Evolutionary conservation across 1,284 basidiomycete species (phyloP).

Genomic region (Trichosporon ovoides): DNA sequence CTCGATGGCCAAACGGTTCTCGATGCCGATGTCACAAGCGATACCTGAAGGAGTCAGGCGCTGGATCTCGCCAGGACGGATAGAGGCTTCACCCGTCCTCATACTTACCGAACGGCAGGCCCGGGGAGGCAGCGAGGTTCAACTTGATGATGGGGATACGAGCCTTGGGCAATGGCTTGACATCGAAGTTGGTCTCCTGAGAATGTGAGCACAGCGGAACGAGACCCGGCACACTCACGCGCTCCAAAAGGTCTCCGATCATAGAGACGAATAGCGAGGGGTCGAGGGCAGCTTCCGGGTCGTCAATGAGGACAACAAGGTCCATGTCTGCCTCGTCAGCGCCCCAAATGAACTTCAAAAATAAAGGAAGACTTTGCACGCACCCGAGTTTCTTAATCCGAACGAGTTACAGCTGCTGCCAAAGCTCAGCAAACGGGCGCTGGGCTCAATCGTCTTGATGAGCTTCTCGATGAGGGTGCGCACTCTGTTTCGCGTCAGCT

Average conservation of each 20-base stretch:
- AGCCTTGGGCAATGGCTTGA: slow-evolving; percentile 93
- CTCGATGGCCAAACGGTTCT: slow-evolving; percentile 92
- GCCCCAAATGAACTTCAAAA: not conserved
- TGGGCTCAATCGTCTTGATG: slow-evolving; percentile 88
- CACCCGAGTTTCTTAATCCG: slow-evolving; percentile 91
- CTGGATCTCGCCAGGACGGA: not conserved
- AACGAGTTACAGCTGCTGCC: slow-evolving; percentile 89
- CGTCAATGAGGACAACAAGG: slow-evolving; percentile 89
- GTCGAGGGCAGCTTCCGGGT: slow-evolving; percentile 59
- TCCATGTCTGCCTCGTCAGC: slow-evolving; percentile 77
- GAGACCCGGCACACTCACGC: slow-evolving; percentile 56
- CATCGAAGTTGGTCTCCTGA: slow-evolving; percentile 84
- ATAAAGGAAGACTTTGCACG: slow-evolving; percentile 2
- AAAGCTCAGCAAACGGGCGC: slow-evolving; percentile 85
- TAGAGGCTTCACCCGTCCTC: not conserved
- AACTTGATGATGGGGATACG: slow-evolving; percentile 99
- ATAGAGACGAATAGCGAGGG: slow-evolving; percentile 89
- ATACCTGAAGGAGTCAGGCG: slow-evolving; percentile 50
- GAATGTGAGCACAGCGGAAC: not conserved
- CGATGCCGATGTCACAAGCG: slow-evolving; percentile 97
- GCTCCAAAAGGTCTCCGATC: slow-evolving; percentile 85
- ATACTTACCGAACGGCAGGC: slow-evolving; percentile 65
- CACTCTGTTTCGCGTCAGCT: slow-evolving; percentile 52
- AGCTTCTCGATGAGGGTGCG: slow-evolving; percentile 88
- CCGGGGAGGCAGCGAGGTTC: slow-evolving; percentile 81